phyloP scores from a whole-genome alignment of 2,329 filamentous ascomycete genomes.

The Colletotrichum aenigma region DNA sequence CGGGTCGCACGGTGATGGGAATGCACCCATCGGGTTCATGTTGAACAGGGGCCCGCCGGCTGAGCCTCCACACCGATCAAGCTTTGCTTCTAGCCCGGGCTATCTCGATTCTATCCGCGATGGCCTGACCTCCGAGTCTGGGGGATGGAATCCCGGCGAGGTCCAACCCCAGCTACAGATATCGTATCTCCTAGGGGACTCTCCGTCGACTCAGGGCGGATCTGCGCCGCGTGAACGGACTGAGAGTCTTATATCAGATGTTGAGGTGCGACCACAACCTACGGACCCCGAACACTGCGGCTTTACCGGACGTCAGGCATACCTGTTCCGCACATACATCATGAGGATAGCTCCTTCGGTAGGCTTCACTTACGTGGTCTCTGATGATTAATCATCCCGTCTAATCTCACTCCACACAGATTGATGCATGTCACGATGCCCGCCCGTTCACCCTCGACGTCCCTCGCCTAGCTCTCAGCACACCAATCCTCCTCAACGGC shows the following conservation, averaged over 20 bases:
- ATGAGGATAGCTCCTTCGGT: constrained; percentile 12
- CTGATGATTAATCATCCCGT: not conserved
- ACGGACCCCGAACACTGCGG: not conserved
- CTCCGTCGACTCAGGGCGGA: not conserved
- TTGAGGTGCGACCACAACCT: not conserved
- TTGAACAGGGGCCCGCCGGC: not conserved
- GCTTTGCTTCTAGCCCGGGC: not conserved
- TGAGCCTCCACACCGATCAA: not conserved
- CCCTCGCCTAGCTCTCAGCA: constrained; percentile 47
- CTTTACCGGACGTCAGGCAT: constrained; percentile 8
- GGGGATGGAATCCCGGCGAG: not conserved
- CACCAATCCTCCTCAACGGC: constrained; percentile 50
- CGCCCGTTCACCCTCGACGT: constrained; percentile 48
- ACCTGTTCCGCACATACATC: constrained; percentile 8
- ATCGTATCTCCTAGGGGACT: constrained; percentile 3
- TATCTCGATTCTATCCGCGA: not conserved
- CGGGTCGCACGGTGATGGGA: constrained; percentile 5
- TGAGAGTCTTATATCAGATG: not conserved
- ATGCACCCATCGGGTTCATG: constrained; percentile 10
- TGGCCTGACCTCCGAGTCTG: not conserved
- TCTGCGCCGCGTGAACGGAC: not conserved
- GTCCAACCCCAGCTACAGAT: constrained; percentile 10
- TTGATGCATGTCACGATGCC: constrained; percentile 22
- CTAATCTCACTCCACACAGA: not conserved
- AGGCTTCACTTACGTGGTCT: not conserved